Evolutionary conservation across 2,329 filamentous ascomycete genomes (phyloP), one percentile per base, ranked within the genome.

Genomic region (Neopestalotiopsis sp.): DNA sequence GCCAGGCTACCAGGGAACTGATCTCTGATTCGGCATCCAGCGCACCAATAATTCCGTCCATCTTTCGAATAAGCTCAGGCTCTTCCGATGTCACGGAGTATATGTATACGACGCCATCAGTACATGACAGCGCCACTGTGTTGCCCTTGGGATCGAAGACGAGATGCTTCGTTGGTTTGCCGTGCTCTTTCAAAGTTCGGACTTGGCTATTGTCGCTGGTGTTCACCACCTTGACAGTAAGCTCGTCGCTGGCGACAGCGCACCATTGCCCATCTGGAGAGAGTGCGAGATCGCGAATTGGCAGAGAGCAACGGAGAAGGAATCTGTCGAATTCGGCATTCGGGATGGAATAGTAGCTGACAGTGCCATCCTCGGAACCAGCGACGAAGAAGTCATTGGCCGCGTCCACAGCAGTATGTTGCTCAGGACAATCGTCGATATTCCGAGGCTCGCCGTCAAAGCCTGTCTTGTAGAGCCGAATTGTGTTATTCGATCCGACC

Each of bases 201-300:
- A 97, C 88, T 72, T 90, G 87, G 28, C 86, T 90, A 79, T 92
- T 95, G 77, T 98, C 93, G 61, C 90, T 86, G 40, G 92, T 92
- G 75, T 92, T 92, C 71, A 99, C 94, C 28, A 99, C 84, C 79
- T 97, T 97, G 73, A 98, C 94, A 1, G 91, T 92, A 69, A 97
- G 85, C 80, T 99, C 96, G 79, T 98, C 97, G 85, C 95, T 98
- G n/a, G 95, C 94, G 32, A 98, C 94, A 38, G 96, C 96, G 72
- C 92, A 93, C 95, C 94, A 98, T 75, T 93, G 88, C 0, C 89
- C 88, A 78, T 98, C 93, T 1, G 90, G 88, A 2, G 94, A 95
- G 14, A 99, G 84, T 4, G 93, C 91, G 66, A 99, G 85, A 79
- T 98, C 94, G 76, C 96, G 89, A 40, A 98, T 89, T 0, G 96